Evolutionary conservation across 2,329 filamentous ascomycete genomes (phyloP), one percentile per base, ranked within the genome.

Genomic region (Hyphodiscus sp.): DNA sequence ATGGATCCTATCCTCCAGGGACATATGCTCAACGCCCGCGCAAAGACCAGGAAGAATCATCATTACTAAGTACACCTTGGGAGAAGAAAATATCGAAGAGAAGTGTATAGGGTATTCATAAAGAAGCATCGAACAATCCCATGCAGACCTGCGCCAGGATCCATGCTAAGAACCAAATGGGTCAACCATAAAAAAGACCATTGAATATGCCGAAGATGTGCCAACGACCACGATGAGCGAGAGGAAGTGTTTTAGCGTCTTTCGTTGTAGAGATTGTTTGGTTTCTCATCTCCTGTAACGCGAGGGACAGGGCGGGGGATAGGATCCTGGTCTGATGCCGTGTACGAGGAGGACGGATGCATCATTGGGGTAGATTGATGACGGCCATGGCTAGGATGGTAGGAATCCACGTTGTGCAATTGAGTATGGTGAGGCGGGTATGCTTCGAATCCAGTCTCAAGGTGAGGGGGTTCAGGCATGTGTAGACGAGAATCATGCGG

Each of bases 361-460:
- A 43, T 47, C 53, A 59, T 51, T 33, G 59, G 56, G 15, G 51
- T 54, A 18, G 50, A 54, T 41, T 56, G 51, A 23, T 58, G 56
- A 4, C 56, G 42, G 26, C 33, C 29, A 19, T 58, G 56, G 8
- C 54, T 42, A 9, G 49, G 41, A 23, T 20, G 20, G 9, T 47
- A 43, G 26, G 45, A 19, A 18, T 42, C 30, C 20, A 49, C 49
- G 29, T 18, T 16, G 26, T 33, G 45, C 43, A n/a, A 23, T 4
- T 43, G 44, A 20, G 11, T 29, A 11, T 38, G 33, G 5, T n/a
- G 33, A 38, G 33, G 13, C 11, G 33, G 11, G 16, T 13, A 38
- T 38, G 11, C 5, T 38, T 13, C 11, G 33, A 15, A 38, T 38
- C 11, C 33, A n/a, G 11, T 15, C 11, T 38, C 33, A 38, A 4